A percentile compares a stretch with the other conserved stretches of the same genome.
Conservation (phyloP, 768 basidiomycete genomes). For the Ramaria rubella region DNA sequence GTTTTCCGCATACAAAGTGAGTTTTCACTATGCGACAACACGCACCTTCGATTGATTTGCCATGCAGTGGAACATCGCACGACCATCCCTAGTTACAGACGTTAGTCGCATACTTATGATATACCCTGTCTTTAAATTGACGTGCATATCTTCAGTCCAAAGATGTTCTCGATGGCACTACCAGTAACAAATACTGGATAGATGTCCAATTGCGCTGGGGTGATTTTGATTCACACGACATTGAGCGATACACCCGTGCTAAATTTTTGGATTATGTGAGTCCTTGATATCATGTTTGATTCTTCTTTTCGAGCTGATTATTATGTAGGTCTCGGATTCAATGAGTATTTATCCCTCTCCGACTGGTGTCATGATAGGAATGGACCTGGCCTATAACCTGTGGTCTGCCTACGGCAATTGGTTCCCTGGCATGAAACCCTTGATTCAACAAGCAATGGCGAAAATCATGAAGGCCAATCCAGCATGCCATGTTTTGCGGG, state of each 20-base stretch:
- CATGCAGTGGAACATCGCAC: conserved; percentile 88
- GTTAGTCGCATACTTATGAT: conserved; percentile 35
- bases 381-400: conserved; percentile 97
- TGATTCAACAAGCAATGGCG: conserved; percentile 98
- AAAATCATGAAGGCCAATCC: conserved; percentile 99
- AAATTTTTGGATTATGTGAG: conserved; percentile 97
- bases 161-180: conserved; percentile 95
- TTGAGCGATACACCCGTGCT: conserved; percentile 96
- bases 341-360: conserved; percentile 99
- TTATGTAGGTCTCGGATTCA: conserved; percentile 73
- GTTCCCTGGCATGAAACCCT: conserved; percentile 98
- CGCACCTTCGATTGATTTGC: not conserved
- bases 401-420: conserved; percentile 99
- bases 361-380: conserved; percentile 97
- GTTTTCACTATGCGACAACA: conserved; percentile 1
- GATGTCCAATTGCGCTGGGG: conserved; percentile 95
- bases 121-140: conserved; percentile 9
- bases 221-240: conserved; percentile 98
- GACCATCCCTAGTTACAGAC: conserved; percentile 92
- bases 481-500: conserved; percentile 92
- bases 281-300: conserved; percentile 4
- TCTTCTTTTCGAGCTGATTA: conserved; percentile 3
- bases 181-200: conserved; percentile 98
- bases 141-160: conserved; percentile 53
- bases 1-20: conserved; percentile 86